These are phyloP conservation scores for Penicillium sp. DNA, from an alignment of 2,329 filamentous ascomycete genomes.

Conservation along the genomic window DNA sequence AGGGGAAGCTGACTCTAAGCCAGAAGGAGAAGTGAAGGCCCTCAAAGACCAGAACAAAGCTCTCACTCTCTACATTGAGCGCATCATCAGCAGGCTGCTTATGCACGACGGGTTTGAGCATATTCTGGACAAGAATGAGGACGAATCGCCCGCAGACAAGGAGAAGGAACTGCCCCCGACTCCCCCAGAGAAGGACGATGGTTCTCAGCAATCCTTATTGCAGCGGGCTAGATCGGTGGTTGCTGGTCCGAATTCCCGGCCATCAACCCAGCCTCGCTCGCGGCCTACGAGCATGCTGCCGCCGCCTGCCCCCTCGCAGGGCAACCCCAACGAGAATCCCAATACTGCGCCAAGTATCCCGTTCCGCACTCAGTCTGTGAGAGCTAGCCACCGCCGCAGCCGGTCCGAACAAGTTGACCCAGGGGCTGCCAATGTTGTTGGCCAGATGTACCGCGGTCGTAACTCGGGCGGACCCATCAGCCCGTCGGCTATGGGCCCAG, in stretches of 20 bases:
- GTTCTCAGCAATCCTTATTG: constrained; percentile 51
- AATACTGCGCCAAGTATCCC: constrained; percentile 52
- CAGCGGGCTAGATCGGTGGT: constrained; percentile 64
- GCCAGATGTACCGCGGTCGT: constrained; percentile 82
- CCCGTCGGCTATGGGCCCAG: constrained; percentile 50
- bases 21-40: constrained; percentile 77
- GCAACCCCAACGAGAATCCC: constrained; percentile 48
- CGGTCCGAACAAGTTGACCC: constrained; percentile 51
- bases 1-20: constrained; percentile 63
- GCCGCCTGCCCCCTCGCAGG: constrained; percentile 31
- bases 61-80: constrained; percentile 96
- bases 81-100: constrained; percentile 93
- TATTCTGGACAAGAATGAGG: constrained; percentile 79
- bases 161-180: constrained; percentile 87
- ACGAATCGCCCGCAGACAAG: constrained; percentile 39
- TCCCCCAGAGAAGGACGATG: constrained; percentile 58
- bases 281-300: constrained; percentile 50
- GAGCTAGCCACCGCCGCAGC: constrained; percentile 49
- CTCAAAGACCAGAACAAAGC: constrained; percentile 96
- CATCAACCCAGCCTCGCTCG: constrained; percentile 44
- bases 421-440: constrained; percentile 70
- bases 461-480: constrained; percentile 55
- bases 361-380: constrained; percentile 45
- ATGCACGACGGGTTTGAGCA: constrained; percentile 94
- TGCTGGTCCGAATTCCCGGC: constrained; percentile 41